Base-by-base conservation (phyloP, 1,284 basidiomycete genomes). In the Sporisorium exsertum region DNA sequence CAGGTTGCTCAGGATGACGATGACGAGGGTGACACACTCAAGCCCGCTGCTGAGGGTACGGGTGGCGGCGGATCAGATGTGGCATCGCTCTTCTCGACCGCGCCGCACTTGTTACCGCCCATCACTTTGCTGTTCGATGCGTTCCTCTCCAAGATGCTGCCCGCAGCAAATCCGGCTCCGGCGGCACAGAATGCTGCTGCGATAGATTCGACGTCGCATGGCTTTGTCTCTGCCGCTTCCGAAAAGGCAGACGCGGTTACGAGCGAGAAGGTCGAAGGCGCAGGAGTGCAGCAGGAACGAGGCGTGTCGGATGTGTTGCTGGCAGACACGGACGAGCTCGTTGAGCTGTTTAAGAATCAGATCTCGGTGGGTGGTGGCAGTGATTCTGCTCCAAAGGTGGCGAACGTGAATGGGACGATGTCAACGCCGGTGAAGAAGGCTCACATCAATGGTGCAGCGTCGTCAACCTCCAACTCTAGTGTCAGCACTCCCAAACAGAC, bases 41-140 rank as follows among this genome's bases (percentile, higher is more conserved):
- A 43, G 4, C 22, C 26, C 16, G 43, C 53, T n/a, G 43, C 33
- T 16, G 40, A 42, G 37, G 54, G 20, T 33, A 45, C 58, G 12
- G 37, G 57, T 20, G 58, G 27, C 7, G 53, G 51, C 5, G 70
- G 65, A 2, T 58, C 75, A 10, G 75, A 66, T 3, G 64, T 73
- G 88, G 78, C 83, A 12, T 87, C 87, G 62, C 86, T 91, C 49
- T 92, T 94, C 81, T 90, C 91, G 70, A 89, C 89, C 3, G 92
- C 94, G 5, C 90, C 92, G 32, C 92, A 95, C 86, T 89, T 94
- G 53, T 88, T 93, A 79, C 94, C 94, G 16, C 90, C 94, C 5
- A 87, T 95, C 62, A 89, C 91, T 54, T 87, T 88, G 54, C 86
- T 96, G 46, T 95, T 93, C 83, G 91, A 92, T 37, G 87, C 91